phyloP scores from a whole-genome alignment of 176 grass and related monocot species.

The Cocos nucifera region DNA sequence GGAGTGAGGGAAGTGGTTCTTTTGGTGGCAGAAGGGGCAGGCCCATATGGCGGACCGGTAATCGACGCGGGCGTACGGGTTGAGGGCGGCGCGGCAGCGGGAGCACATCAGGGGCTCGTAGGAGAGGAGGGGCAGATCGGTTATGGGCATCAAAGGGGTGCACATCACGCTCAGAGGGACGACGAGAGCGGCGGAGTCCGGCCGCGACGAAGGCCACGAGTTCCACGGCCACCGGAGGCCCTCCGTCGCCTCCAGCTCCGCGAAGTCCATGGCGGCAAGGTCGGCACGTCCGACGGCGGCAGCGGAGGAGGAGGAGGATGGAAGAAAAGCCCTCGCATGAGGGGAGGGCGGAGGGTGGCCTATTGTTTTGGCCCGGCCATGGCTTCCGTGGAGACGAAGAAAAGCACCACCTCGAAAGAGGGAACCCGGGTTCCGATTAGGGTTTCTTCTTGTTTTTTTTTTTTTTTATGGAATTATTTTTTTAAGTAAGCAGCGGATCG shows the following conservation, averaged over 20 bases:
- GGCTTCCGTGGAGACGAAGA: no score
- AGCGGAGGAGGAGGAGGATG: conserved; percentile 3
- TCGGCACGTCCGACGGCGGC: background rate
- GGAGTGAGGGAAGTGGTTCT: conserved; percentile 54
- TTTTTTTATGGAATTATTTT: no score
- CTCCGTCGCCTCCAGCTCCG: conserved; percentile 94
- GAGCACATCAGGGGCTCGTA: conserved; percentile 68
- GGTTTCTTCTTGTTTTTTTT: no score
- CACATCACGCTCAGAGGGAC: conserved; percentile 79
- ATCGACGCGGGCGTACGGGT: conserved; percentile 70
- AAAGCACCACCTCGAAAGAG: no score
- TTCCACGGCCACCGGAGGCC: conserved; percentile 96
- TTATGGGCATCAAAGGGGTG: conserved; percentile 52
- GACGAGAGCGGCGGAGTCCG: conserved; percentile 77
- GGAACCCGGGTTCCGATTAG: no score
- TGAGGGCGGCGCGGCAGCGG: conserved; percentile 62
- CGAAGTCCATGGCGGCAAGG: conserved; percentile 62
- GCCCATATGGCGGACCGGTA: conserved; percentile 63
- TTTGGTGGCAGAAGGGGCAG: conserved; percentile 65
- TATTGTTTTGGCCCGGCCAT: no score
- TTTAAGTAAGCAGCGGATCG: no score
- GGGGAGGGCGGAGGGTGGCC: no score
- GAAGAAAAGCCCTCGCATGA: conserved; percentile 13
- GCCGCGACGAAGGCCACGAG: conserved; percentile 50
- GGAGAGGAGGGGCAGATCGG: conserved; percentile 71